A percentile compares a stretch with the other conserved stretches of the same genome.
Evolutionary conservation across 768 basidiomycete species (phyloP).

Genomic region (Kwoniella mangroviensis): DNA sequence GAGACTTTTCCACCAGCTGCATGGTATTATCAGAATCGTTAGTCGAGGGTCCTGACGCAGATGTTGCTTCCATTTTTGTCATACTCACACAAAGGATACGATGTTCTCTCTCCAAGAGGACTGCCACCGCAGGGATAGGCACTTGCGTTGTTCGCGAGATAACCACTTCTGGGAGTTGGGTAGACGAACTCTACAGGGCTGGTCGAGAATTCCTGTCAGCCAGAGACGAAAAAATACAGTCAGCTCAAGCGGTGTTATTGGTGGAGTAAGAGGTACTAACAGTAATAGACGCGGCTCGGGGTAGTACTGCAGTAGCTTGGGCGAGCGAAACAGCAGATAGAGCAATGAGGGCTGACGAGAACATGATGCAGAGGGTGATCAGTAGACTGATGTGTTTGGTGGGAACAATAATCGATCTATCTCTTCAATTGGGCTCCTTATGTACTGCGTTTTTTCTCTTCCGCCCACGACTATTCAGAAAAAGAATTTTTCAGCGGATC

Average conservation of each 20-base stretch:
- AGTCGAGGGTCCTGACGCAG: no score
- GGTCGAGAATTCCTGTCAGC: constrained; percentile 11
- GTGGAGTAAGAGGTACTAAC: constrained; percentile 6
- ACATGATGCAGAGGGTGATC: neutral
- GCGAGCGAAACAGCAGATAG: neutral
- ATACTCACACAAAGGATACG: constrained; percentile 32
- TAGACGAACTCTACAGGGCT: constrained; percentile 17
- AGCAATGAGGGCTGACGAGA: constrained; percentile 4
- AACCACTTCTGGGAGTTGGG: constrained; percentile 26
- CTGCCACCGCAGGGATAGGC: constrained; percentile 30
- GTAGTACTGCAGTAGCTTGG: constrained; percentile 1
- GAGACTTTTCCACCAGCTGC: constrained; percentile 37
- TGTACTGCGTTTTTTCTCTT: no score
- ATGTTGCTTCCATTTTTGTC: no score
- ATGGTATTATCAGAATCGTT: neutral
- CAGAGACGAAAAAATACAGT: neutral
- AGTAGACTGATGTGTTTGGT: neutral
- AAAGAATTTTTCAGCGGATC: no score
- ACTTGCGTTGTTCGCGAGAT: constrained; percentile 19
- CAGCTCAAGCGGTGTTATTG: neutral
- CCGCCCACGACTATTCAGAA: no score
- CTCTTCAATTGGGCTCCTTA: no score
- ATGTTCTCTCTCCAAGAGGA: constrained; percentile 13
- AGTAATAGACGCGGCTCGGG: constrained; percentile 11
- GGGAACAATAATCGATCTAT: no score